Evolutionary conservation across 345 rosid species (phyloP), one percentile per base, ranked within the genome.

Genomic region (Aquilaria sinensis): DNA sequence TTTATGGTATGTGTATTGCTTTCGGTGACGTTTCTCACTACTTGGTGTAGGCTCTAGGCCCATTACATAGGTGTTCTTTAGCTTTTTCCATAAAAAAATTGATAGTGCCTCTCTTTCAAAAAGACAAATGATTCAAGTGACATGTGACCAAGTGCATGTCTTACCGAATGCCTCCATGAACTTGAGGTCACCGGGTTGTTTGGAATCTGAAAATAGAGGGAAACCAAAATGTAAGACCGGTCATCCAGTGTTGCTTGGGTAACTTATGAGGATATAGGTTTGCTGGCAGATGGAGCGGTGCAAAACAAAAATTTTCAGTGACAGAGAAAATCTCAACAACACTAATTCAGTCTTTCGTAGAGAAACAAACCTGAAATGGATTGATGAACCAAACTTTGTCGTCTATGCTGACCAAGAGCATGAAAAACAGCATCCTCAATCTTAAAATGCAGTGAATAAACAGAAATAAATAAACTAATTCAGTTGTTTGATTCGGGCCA

Each of bases 391-490:
- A 75, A 64, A 77, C 81, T 78, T 49, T 91, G 81, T 37, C 84
- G 74, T 72, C 87, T 87, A 54, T 70, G 75, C 63, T 64, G 87
- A 2, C 86, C 80, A 61, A 89, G 67, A 63, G 92, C 90, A 66
- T 89, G 91, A 34, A 80, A 71, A 58, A 91, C 88, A 6, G 99
- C 96, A 68, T 95, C 96, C 71, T 91, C 99, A 70, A 95, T 87
- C 98, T 95, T 71, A 54, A 65, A 70, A 47, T 63, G 50, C 31
- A 51, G 12, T 57, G 58, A 55, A 6, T 7, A 10, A 59, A 51
- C 58, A 61, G 7, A 23, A 57, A 64, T 48, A 51, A 46, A 9
- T 9, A 46, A 32, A 31, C 9, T 12, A 54, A 37, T 23, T 37
- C 43, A 37, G 43, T 37, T 37, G 43, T 37, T 3, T 37, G 43